Base-by-base conservation (phyloP, 305 asterid genomes). In the Lippia alba region DNA sequence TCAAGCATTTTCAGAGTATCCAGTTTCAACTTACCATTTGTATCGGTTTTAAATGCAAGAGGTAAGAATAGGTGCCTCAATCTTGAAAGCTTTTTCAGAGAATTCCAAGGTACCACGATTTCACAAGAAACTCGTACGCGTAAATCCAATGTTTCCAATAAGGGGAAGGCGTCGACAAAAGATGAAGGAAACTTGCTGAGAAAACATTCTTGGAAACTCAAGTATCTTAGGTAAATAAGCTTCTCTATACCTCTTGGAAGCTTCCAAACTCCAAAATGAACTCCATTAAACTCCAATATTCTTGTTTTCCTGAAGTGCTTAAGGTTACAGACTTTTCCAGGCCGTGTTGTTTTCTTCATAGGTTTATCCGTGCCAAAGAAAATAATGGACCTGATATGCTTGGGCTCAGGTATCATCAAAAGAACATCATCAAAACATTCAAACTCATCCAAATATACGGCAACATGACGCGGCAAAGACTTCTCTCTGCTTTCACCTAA, bases 1-100 rank as follows among this genome's bases (percentile, higher is more conserved):
- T 67, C 36, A 1, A 67, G 61, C 45, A 14, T 67, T 61, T 39
- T 60, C 51, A 62, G 19, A 32, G 34, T 30, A 16, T 55, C 36
- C 66, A 74, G 70, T 60, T 61, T 61, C 61, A 74, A 60, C 59
- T 41, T 74, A 14, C 40, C 44, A 15, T 19, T 24, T 2, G 17
- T 8, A 45, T 18, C 69, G 30, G 49, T 40, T 41, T 6, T 50
- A 49, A 40, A 74, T 49, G 46, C 44, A 9, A 18, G 4, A 9
- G 85, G 85, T 9, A 77, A 67, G 30, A 77, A 81, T 5, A 81
- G 64, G 74, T 71, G 67, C 20, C 33, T 60, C 69, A 71, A 66
- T 8, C 58, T 66, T 6, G 49, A 41, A 44, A 77, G 17, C 60
- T 63, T 30, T 59, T 59, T 1, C 46, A 77, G 20, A 44, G 67